Evolutionary conservation across 345 rosid species (phyloP).

Genomic region (Garcia nutans): DNA sequence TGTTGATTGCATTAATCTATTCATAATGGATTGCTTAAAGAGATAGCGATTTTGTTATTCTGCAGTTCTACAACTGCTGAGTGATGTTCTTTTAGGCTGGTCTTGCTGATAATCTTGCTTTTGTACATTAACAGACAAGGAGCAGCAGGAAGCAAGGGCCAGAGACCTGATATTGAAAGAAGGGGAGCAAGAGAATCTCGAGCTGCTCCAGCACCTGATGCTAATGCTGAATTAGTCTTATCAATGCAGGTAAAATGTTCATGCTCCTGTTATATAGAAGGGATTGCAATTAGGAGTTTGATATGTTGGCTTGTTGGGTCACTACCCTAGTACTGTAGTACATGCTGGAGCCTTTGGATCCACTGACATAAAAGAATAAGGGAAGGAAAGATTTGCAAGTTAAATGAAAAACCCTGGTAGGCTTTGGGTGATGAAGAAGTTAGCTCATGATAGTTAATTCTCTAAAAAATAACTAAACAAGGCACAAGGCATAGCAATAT

Average conservation of each 20-base stretch:
- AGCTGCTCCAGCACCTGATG: conserved; percentile 94
- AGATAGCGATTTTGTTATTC: conserved; percentile 3
- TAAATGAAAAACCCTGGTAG: too few species aligned
- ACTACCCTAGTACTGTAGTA: not conserved
- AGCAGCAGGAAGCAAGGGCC: conserved; percentile 71
- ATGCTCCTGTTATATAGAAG: not conserved
- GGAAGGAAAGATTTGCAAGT: too few species aligned
- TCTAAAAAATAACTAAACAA: not conserved
- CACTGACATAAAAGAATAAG: not conserved
- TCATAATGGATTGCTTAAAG: not conserved
- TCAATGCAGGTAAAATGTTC: conserved; percentile 74
- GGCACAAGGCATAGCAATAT: not conserved
- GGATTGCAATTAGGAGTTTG: not conserved
- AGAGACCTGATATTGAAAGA: conserved; percentile 61
- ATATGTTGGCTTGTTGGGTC: not conserved
- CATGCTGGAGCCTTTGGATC: not conserved
- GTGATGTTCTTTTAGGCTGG: not conserved
- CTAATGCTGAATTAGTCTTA: conserved; percentile 78
- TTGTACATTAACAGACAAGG: conserved; percentile 58
- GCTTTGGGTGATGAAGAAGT: not conserved
- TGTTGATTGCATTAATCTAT: not conserved
- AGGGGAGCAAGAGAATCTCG: conserved; percentile 81
- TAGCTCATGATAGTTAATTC: not conserved
- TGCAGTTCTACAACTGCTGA: not conserved
- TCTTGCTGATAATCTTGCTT: conserved; percentile 12